Percentiles rank a stretch among this genome's conserved stretches.
phyloP scores from a whole-genome alignment of 192 early-diverging fungal species.

The Linnemannia hyalina region DNA sequence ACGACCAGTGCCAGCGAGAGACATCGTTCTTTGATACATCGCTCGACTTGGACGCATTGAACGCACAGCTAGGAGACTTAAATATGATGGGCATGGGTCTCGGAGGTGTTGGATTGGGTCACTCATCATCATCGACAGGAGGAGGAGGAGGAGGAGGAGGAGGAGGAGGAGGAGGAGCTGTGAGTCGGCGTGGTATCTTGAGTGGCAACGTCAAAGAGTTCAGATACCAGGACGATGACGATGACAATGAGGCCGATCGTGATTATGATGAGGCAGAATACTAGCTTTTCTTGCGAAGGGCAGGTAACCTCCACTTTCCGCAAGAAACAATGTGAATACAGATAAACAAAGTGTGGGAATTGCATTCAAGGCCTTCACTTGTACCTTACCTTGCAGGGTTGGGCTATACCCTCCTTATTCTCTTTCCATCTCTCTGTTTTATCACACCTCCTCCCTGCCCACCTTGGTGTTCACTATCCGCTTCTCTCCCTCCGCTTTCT shows the following conservation, averaged over 20 bases:
- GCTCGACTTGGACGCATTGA: not conserved
- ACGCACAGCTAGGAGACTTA: conserved; percentile 9
- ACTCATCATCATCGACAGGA: not conserved
- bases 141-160: not conserved
- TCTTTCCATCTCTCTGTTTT: no score
- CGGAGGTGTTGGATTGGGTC: not conserved
- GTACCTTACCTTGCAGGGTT: no score
- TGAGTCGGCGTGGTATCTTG: conserved; percentile 31
- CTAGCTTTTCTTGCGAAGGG: not conserved
- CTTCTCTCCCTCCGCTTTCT: no score
- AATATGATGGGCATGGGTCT: conserved; percentile 33
- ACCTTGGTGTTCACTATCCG: no score
- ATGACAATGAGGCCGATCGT: conserved; percentile 24
- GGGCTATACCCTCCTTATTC: no score
- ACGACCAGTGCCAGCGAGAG: conserved; percentile 44
- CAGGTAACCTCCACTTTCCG: no score
- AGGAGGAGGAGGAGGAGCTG: no score
- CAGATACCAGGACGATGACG: conserved; percentile 49
- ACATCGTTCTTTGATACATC: conserved; percentile 28
- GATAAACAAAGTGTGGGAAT: not conserved
- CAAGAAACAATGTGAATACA: not conserved
- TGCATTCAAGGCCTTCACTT: no score
- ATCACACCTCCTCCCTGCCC: no score
- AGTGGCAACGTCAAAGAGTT: conserved; percentile 50
- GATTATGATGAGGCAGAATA: conserved; percentile 3